Evolutionary conservation across 2,329 filamentous ascomycete genomes (phyloP), one percentile per base, ranked within the genome.

Genomic region (Coniochaeta prunicola): DNA sequence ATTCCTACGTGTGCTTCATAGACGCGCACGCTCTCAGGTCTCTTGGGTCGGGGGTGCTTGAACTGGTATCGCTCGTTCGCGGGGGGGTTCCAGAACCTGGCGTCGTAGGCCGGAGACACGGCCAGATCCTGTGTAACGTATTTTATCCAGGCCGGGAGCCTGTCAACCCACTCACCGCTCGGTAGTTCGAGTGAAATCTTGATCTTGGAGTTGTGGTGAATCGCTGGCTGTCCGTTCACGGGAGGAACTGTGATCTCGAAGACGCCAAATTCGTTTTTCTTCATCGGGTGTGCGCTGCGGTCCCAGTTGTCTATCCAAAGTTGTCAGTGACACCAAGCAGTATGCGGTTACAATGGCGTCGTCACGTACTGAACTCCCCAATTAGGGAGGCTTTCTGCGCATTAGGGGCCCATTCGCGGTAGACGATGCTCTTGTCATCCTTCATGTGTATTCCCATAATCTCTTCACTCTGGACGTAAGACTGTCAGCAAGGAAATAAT

Each of bases 1-100:
- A 99, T 99, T 56, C 94, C 94, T 45, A 99, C 92, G 69, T 99
- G 94, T n/a, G 94, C 94, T 75, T 99, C 94, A 74, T 99, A 99
- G 60, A 99, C 92, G 56, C 94, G 88, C n/a, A 84, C 85, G 67
- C 92, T 96, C 59, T 80, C 73, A 1, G 94, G 94, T 79, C 93
- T 96, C 72, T 87, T 86, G 7, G 93, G 94, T 56, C 88, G 83
- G 53, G 82, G 68, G 73, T 97, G 84, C 77, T 96, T 92, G 81
- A 96, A 96, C 58, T 83, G 79, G 72, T 97, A 97, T 68, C 78
- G 84, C 69, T 96, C 86, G 40, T 79, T 76, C 55, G 80, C 73
- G 3, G 92, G 91, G 34, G 94, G 94, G 70, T 97, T 97, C 94
- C 94, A 99, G 77, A 99, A 97, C 57, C 91, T 85, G 26, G 91